Evolutionary conservation across 2,329 filamentous ascomycete species (phyloP).

Genomic region (Phaeosphaeriaceae sp.): DNA sequence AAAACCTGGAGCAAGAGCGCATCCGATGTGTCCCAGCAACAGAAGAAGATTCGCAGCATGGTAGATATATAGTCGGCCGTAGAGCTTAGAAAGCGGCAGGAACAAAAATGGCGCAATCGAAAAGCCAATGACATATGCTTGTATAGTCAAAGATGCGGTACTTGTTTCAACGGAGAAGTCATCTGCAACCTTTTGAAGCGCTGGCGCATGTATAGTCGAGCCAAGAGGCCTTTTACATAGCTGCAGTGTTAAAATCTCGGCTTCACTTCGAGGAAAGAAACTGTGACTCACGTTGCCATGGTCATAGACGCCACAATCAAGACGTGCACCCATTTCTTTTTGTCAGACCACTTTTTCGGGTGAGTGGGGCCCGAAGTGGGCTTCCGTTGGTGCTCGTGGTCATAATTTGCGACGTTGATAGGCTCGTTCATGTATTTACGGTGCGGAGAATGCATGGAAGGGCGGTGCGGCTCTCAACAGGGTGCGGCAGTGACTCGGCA

Average conservation of each 20-base stretch:
- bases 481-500: too few species aligned
- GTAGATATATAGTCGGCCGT: constrained; percentile 20
- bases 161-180: constrained; percentile 15
- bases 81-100: constrained; percentile 23
- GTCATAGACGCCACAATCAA: constrained; percentile 6
- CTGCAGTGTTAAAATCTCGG: too few species aligned
- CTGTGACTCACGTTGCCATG: constrained; percentile 4
- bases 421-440: not conserved
- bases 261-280: not conserved
- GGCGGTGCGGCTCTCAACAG: not conserved
- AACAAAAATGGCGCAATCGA: constrained; percentile 17
- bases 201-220: constrained; percentile 23
- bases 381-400: not conserved
- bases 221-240: constrained; percentile 6
- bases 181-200: constrained; percentile 20
- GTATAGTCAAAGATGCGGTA: constrained; percentile 13
- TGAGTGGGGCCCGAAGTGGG: not conserved
- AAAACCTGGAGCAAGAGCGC: not conserved
- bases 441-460: not conserved
- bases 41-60: constrained; percentile 51
- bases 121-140: constrained; percentile 20
- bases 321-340: constrained; percentile 7
- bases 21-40: constrained; percentile 52
- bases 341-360: constrained; percentile 5
- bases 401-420: not conserved